Evolutionary conservation across 495 filamentous ascomycete species (phyloP).

Genomic region (Penicillium goetzii): DNA sequence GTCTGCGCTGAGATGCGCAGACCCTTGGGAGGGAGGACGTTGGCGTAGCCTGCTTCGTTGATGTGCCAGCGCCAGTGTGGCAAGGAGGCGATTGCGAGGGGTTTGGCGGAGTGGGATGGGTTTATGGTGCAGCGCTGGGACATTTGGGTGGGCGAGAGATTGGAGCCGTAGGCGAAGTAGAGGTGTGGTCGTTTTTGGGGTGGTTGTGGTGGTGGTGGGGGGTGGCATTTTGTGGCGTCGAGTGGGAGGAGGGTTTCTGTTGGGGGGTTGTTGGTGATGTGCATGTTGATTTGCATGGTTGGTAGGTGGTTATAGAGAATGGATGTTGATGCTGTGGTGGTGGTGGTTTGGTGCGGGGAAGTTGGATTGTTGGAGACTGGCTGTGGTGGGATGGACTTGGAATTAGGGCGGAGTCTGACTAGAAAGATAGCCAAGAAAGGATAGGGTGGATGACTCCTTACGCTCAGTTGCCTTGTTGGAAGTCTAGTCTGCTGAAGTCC

Average conservation of each 20-base stretch:
- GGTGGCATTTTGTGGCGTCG: not conserved
- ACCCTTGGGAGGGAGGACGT: conserved; percentile 54
- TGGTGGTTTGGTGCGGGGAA: conserved; percentile 6
- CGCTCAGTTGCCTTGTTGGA: not conserved
- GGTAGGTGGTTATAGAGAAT: not conserved
- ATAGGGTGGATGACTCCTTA: not conserved
- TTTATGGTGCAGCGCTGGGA: conserved; percentile 58
- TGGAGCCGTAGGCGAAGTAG: conserved; percentile 78
- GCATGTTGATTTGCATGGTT: conserved; percentile 12
- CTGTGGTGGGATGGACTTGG: not conserved
- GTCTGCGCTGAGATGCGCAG: conserved; percentile 34
- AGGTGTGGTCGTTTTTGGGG: conserved; percentile 32
- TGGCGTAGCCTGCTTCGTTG: conserved; percentile 70
- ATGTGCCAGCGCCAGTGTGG: conserved; percentile 66
- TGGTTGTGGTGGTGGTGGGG: conserved; percentile 11
- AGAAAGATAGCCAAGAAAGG: not conserved
- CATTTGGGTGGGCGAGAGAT: conserved; percentile 73
- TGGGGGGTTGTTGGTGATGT: conserved; percentile 6
- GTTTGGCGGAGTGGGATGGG: conserved; percentile 52
- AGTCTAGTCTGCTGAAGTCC: not conserved
- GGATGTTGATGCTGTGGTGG: not conserved
- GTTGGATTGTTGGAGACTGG: not conserved
- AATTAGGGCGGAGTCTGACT: not conserved
- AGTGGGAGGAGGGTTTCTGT: conserved; percentile 17
- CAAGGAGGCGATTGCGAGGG: conserved; percentile 51